Evolutionary conservation across 108 stramenopile species (phyloP), one percentile per base, ranked within the genome.

Genomic region (Nitzschia sp.): DNA sequence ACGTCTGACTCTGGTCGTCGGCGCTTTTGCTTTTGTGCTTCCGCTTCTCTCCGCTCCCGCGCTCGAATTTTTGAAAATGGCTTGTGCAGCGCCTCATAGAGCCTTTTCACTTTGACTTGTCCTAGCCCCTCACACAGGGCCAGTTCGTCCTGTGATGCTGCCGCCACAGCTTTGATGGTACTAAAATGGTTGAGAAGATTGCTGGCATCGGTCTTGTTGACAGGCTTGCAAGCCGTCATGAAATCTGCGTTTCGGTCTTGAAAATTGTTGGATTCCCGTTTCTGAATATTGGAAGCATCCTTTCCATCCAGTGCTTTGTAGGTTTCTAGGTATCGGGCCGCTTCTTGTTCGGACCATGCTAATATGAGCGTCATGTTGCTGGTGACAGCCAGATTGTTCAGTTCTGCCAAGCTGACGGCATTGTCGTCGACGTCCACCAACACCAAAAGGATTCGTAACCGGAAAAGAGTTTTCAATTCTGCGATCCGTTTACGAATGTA

Each of bases 301-400:
- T 92, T 96, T 9, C 92, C 85, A 65, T 98, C 95, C 45, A 92
- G 86, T 15, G 87, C 90, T 75, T 96, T 96, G 74, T 91, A 91
- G 22, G 95, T 93, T 81, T 98, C 97, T 58, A 98, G 60, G 68
- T 97, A 97, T 0, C 97, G 79, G 1, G 94, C 97, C 5, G 89
- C 90, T 76, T 98, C 97, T 59, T 79, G 76, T 55, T 85, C 88
- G 21, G 80, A 86, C 93, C 93, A 96, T 0, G 91, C 85, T 16
- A 96, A 69, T 19, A 98, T 73, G 31, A 96, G 48, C 0, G 95
- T 94, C 65, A 94, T 67, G 55, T 90, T 75, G 57, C 87, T 70
- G 21, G 64, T 31, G 17, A 95, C 87, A 23, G 90, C 85, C 33
- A 93, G 41, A 33, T 85, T 76, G 69, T 96, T 96, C 50, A 98